Percentiles rank a stretch among this genome's conserved stretches.
Conservation (phyloP, 1,284 basidiomycete genomes). For the Ustilago crameri region DNA sequence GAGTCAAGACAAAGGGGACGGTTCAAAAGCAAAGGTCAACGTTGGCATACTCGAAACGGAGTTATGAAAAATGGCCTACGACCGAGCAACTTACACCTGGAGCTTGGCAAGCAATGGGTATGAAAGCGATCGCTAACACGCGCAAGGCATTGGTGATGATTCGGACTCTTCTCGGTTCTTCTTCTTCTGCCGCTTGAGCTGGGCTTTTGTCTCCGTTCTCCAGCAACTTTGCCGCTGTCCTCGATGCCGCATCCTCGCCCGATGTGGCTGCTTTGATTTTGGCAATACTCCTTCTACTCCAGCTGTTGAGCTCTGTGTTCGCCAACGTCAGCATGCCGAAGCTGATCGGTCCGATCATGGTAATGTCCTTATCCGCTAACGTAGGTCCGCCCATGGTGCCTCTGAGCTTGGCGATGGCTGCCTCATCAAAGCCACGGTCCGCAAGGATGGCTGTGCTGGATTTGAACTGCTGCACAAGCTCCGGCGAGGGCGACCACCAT, state of each 20-base stretch:
- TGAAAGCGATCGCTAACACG: constrained; percentile 76
- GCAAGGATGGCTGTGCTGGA: constrained; percentile 51
- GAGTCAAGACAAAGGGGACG: neutral
- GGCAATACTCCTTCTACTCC: constrained; percentile 46
- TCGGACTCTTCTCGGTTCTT: constrained; percentile 66
- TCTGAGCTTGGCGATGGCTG: constrained; percentile 43
- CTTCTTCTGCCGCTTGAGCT: constrained; percentile 21
- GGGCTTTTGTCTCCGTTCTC: neutral
- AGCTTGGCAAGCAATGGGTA: constrained; percentile 79
- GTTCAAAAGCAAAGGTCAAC: neutral
- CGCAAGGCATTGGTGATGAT: constrained; percentile 76
- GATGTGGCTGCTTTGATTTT: constrained; percentile 26
- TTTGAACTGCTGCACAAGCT: constrained; percentile 53
- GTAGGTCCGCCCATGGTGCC: constrained; percentile 60
- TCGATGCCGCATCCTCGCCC: constrained; percentile 27
- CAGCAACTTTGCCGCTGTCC: constrained; percentile 31
- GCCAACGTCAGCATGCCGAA: constrained; percentile 61
- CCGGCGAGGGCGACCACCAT: constrained; percentile 62
- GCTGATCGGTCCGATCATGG: constrained; percentile 58
- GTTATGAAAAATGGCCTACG: too few relatives aligned
- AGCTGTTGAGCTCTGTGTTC: constrained; percentile 60
- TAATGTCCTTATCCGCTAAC: constrained; percentile 56
- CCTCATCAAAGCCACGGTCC: constrained; percentile 59
- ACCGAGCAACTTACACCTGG: constrained; percentile 75
- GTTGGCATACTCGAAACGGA: neutral